phyloP scores from a whole-genome alignment of 345 rosid genomes.

The Aethionema arabicum region DNA sequence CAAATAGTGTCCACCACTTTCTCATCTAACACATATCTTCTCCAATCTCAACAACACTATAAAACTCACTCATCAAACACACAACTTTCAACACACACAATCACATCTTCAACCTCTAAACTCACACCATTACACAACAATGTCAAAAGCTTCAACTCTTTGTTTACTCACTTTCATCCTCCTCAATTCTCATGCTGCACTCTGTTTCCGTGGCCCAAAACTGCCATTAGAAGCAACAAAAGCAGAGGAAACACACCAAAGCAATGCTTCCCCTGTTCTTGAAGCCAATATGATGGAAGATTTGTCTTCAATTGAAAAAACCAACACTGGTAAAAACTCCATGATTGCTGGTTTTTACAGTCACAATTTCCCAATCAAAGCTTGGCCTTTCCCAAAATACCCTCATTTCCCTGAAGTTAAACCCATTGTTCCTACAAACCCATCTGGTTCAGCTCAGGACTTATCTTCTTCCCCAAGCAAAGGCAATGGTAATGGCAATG shows the following conservation, averaged over 20 bases:
- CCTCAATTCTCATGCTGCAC: slow-evolving; percentile 20
- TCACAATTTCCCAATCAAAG: slow-evolving; percentile 30
- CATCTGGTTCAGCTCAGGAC: slow-evolving; percentile 22
- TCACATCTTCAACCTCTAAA: slow-evolving; percentile 14
- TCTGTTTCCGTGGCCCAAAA: slow-evolving; percentile 31
- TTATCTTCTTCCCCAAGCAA: slow-evolving; percentile 35
- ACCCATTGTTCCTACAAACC: slow-evolving; percentile 34
- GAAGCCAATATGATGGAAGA: slow-evolving; percentile 7
- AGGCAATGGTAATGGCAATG: slow-evolving; percentile 20
- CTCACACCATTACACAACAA: slow-evolving; percentile 18
- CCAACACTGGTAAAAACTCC: slow-evolving; percentile 27
- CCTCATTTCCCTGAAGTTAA: slow-evolving; percentile 36
- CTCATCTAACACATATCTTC: slow-evolving; percentile 23
- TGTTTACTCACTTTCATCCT: slow-evolving; percentile 24
- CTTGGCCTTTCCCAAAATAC: slow-evolving; percentile 34
- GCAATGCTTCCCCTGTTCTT: neutral
- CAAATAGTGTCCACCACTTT: neutral
- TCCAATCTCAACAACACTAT: slow-evolving; percentile 17
- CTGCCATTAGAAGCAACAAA: slow-evolving; percentile 1
- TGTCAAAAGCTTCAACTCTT: slow-evolving; percentile 34
- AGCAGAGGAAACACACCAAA: neutral
- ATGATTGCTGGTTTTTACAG: slow-evolving; percentile 37
- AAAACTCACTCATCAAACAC: neutral
- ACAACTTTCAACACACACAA: slow-evolving; percentile 14
- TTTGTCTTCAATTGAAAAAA: slow-evolving; percentile 24